Base-by-base conservation (phyloP, 257 asterid genomes). In the Linderniella brevidens region DNA sequence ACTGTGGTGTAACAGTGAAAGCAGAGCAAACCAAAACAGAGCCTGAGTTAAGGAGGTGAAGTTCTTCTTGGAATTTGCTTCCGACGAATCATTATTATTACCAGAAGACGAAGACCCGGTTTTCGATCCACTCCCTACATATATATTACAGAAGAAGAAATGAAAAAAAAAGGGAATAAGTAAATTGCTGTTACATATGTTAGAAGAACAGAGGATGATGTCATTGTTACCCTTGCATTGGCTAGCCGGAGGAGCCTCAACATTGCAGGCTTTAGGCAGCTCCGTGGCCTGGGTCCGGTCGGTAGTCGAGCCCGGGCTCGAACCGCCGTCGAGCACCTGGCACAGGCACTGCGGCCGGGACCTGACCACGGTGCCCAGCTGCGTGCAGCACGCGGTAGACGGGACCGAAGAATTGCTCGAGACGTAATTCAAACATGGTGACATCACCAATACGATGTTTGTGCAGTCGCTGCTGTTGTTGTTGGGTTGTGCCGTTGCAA, bases 241-340 rank as follows among this genome's bases (percentile, higher is more conserved):
- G 54, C 45, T 60, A 18, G 76, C n/a, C n/a, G n/a, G n/a, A n/a
- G n/a, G n/a, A n/a, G n/a, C 57, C 45, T 53, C 71, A n/a, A 69
- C 56, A 48, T 68, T 65, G 55, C 81, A 76, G 29, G 62, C 65
- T 9, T 35, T 56, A 0, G 86, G 86, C 55, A 76, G 71, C 2
- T 51, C 54, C 39, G 58, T 14, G 35, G 66, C 65, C 3, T 62
- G 74, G 37, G 70, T 58, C 19, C 8, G 35, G 41, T 62, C 56
- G 13, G 55, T n/a, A 8, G 11, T 42, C 9, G n/a, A 16, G 17
- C 47, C 47, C 14, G 4, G 1, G 18, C n/a, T 42, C 17, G 47
- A 38, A 37, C 48, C 37, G 1, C 46, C 53, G 20, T 46, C 17
- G 7, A 50, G 19, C 12, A 62, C 47, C 17, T 29, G 29, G 11